Percentiles rank a stretch among this genome's conserved stretches.
Evolutionary conservation across 441 rosid species (phyloP).

Genomic region (Adansonia rubrostipa): DNA sequence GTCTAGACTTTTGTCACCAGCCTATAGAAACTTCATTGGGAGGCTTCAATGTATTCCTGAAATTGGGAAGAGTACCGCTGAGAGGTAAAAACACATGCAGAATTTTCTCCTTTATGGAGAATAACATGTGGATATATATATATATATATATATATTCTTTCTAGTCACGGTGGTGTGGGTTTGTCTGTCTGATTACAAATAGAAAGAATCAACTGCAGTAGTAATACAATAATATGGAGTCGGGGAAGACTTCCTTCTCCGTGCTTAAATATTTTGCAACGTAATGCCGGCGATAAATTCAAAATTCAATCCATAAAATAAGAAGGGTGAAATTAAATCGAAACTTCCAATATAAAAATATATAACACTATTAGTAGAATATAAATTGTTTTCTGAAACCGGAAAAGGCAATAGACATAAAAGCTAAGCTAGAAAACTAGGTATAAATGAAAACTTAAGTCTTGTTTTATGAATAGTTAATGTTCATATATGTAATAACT

Average conservation of each 20-base stretch:
- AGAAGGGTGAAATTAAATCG: no score
- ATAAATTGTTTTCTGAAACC: not conserved
- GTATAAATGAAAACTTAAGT: not conserved
- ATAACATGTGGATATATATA: no score
- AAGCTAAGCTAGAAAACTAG: not conserved
- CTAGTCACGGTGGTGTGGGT: not conserved
- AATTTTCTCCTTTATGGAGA: no score
- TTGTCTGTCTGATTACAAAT: not conserved
- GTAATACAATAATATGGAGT: no score
- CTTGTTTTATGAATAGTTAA: not conserved
- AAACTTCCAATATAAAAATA: not conserved
- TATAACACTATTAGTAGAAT: not conserved
- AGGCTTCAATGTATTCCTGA: conserved; percentile 62
- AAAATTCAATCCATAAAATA: not conserved
- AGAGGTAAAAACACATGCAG: conserved; percentile 26
- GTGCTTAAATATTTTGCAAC: no score
- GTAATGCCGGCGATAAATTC: not conserved
- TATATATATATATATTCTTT: no score
- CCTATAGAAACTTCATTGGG: conserved; percentile 57
- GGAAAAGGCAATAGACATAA: not conserved
- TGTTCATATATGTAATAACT: not conserved
- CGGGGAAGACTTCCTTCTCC: no score
- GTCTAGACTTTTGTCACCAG: conserved; percentile 57
- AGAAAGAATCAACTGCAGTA: no score
- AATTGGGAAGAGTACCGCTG: conserved; percentile 52